Evolutionary conservation across 164 flowering plant species (phyloP).

Genomic region (Cinnamomum chago): DNA sequence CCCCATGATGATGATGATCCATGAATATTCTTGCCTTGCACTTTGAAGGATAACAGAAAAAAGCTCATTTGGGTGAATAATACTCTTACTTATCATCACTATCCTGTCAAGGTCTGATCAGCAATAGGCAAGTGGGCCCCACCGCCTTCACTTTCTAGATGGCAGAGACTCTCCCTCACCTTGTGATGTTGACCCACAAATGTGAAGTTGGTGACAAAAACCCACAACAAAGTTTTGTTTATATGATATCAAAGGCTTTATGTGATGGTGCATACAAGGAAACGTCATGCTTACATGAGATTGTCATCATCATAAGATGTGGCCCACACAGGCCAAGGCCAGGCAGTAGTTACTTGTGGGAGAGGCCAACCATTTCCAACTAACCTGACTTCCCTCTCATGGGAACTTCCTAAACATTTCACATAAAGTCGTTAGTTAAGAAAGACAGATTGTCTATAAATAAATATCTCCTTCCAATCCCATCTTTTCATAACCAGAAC

Average conservation of each 20-base stretch:
- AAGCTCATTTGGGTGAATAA: too few species aligned
- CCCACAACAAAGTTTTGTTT: neutral
- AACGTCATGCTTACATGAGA: conserved; percentile 12
- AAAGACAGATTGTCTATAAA: neutral
- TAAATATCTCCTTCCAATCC: neutral
- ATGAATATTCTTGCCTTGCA: too few species aligned
- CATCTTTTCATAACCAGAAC: neutral
- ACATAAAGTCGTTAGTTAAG: neutral
- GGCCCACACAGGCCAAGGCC: neutral
- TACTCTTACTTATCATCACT: neutral
- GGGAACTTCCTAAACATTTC: neutral
- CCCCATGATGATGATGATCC: too few species aligned
- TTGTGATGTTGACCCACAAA: neutral
- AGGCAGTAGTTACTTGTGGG: neutral
- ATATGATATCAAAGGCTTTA: too few species aligned
- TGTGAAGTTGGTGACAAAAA: neutral
- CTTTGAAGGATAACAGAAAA: too few species aligned
- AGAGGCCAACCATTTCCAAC: neutral
- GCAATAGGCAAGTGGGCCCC: neutral
- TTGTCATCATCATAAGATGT: conserved; percentile 4
- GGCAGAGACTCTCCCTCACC: neutral
- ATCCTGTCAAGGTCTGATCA: neutral
- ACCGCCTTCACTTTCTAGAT: neutral
- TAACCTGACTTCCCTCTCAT: neutral
- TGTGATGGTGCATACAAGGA: neutral